A percentile compares a stretch with the other conserved stretches of the same genome.
Evolutionary conservation across 2,329 filamentous ascomycete genomes (phyloP).

Genomic region (Leptographium procerum): DNA sequence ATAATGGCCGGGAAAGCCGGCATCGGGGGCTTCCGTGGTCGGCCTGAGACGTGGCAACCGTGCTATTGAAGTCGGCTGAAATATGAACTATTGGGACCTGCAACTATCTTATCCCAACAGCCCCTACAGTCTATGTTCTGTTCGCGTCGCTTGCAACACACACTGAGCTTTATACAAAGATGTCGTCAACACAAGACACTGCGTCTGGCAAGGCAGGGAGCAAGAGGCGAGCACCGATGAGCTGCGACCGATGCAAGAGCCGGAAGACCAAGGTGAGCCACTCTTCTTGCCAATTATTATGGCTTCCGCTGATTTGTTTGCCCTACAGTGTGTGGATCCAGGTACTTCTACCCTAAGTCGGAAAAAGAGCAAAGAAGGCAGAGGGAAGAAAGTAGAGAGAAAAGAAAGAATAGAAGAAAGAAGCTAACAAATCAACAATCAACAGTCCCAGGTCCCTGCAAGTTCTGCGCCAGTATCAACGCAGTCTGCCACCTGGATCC

Average conservation of each 20-base stretch:
- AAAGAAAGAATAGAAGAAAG: neutral
- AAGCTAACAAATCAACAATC: neutral
- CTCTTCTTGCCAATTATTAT: too few relatives aligned
- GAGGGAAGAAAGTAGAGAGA: too few relatives aligned
- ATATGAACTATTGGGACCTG: too few relatives aligned
- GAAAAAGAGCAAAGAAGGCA: too few relatives aligned
- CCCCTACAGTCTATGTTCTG: too few relatives aligned
- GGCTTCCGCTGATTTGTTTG: neutral
- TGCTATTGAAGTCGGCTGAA: neutral
- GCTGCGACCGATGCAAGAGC: slow-evolving; percentile 19
- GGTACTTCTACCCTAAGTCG: neutral
- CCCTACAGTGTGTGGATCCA: slow-evolving; percentile 10
- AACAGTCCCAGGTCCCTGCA: slow-evolving; percentile 17
- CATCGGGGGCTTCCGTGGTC: neutral
- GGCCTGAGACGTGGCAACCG: too few relatives aligned
- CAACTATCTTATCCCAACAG: neutral
- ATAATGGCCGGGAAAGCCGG: neutral
- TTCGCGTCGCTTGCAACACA: neutral
- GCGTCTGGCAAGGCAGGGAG: neutral
- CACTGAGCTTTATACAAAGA: neutral
- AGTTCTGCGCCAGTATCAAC: slow-evolving; percentile 18
- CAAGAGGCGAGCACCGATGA: slow-evolving; percentile 18
- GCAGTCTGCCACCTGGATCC: slow-evolving; percentile 17
- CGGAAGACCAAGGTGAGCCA: slow-evolving; percentile 17
- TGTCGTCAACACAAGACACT: neutral